Evolutionary conservation across 2,329 filamentous ascomycete species (phyloP), one percentile per base, ranked within the genome.

Genomic region (Colletotrichum agaves): DNA sequence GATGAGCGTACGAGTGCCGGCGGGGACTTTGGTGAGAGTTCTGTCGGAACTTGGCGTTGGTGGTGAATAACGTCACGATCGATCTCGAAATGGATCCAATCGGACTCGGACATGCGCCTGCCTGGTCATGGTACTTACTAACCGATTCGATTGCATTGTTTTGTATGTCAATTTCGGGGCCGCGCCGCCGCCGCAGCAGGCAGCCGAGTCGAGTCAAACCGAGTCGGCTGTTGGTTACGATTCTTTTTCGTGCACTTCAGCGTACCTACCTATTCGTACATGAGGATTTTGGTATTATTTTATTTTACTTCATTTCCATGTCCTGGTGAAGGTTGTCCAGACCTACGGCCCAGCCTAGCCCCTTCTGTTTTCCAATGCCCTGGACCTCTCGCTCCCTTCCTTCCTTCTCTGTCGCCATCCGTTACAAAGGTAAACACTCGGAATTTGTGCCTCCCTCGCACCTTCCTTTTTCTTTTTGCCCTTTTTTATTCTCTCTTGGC

Each of bases 371-470:
- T 50, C 23, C 47, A n/a, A 23, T 31, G 27, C 47, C 27, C 10
- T 31, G 47, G 33, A 27, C 27, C 50, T 17, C 7, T 17, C 21
- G 7, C 49, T 53, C 27, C 12, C 17, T n/a, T 53, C 31, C 31
- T 53, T 10, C 23, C 31, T 53, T 21, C 50, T 27, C 50, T 39
- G 31, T 56, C 52, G 41, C 52, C 35, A 41, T 41, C 27, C 52
- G 1, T 27, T 27, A 7, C 4, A 7, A 27, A 27, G 27, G 27
- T 7, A 27, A 27, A 5, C 1, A 27, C 27, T 27, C 5, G 27
- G 27, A 7, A 27, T 27, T 43, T 33, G 52, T 41, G 37, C 37
- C 19, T 43, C 23, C 52, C 52, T 53, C 37, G n/a, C 50, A 13
- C 17, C 17, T 23, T 53, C 50, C 50, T 37, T 37, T 53, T n/a